Base-by-base conservation (phyloP, 176 grass and related monocot genomes). In the Oropetium thomaeum region DNA sequence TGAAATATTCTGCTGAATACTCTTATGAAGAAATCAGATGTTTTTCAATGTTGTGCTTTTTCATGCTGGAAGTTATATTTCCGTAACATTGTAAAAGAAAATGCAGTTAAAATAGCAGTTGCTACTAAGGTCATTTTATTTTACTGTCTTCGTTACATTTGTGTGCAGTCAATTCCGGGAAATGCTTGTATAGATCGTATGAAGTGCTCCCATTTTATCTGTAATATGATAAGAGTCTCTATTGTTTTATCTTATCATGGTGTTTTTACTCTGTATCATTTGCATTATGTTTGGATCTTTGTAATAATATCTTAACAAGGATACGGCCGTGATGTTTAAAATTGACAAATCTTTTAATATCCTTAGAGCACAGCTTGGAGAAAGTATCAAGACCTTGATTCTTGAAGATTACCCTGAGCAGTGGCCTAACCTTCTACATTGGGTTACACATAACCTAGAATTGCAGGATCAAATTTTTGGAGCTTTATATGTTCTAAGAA, bases 361-460 rank as follows among this genome's bases (percentile, higher is more conserved):
- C 5, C 82, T 33, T 79, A 97, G 93, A 83, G 85, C 85, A 32
- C 93, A 97, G 44, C 90, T 97, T 53, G 93, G 93, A 63, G 93
- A 97, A 75, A 92, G 93, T 64, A 88, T 97, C 73, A 97, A 97
- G 85, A 97, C 90, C 51, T 93, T 97, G 70, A 85, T 97, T 34
- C 64, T 87, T 79, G 77, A 47, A 23, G 93, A 97, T 83, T 97
- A 97, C 71, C 93, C 93, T 67, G 90, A 97, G 73, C 90, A 90
- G n/a, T 97, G 93, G 93, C 87, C 90, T 58, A 76, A 66, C 72
- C 93, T 97, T 79, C 85, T 97, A 49, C 90, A 84, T 58, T 97
- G 90, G 93, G 87, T 97, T 58, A 90, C 84, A 68, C 74, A 34
- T 86, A 97, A 90, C 34, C 81, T 97, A 29, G 83, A 88, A 61